phyloP scores from a whole-genome alignment of 805 yeast species.

The Ogataea glucozyma region DNA sequence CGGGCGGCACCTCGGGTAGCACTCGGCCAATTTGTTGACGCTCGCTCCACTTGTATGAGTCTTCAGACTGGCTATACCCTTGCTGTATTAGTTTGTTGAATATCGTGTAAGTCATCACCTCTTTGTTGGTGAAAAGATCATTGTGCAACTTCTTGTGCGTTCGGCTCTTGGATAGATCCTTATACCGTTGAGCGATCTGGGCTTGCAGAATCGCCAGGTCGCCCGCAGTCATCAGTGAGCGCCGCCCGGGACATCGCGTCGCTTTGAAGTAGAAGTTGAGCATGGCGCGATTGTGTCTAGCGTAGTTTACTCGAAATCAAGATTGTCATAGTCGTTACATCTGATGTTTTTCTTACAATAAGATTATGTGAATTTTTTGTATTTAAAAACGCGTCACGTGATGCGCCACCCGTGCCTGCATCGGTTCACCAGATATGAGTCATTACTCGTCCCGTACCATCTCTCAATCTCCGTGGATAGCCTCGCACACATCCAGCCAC shows the following conservation, averaged over 20 bases:
- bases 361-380: no score
- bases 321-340: no score
- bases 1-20: constrained; percentile 14
- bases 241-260: neutral
- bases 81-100: constrained; percentile 8
- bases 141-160: no score
- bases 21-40: constrained; percentile 1
- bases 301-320: no score
- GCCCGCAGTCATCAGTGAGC: neutral
- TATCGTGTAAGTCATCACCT: constrained; percentile 7
- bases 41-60: constrained; percentile 8
- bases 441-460: no score
- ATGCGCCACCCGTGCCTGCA: neutral
- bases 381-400: no score
- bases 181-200: neutral
- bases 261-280: neutral
- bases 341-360: no score
- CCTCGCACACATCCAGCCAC: constrained; percentile 22
- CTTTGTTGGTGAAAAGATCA: constrained; percentile 5
- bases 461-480: no score
- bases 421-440: no score
- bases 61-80: constrained; percentile 3
- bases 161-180: no score
- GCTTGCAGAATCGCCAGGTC: constrained; percentile 1
- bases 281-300: no score